Percentiles rank a stretch among this genome's conserved stretches.
phyloP scores from a whole-genome alignment of 441 rosid species.

The Pelargonium citronellum region DNA sequence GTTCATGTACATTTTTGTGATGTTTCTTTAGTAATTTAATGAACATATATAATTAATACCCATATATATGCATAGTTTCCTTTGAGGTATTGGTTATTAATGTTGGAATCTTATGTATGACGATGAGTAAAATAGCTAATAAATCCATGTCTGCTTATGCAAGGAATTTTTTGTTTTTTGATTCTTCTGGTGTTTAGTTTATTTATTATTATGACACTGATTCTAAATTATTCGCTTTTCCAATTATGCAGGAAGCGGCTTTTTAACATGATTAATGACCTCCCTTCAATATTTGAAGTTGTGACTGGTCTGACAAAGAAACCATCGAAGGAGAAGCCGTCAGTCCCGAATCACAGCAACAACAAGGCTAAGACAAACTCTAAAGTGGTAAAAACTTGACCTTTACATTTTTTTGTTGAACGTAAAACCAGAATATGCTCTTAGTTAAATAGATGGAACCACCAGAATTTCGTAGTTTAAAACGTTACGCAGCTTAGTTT shows the following conservation, averaged over 20 bases:
- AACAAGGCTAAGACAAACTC: constrained; percentile 40
- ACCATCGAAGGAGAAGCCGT: constrained; percentile 45
- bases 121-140: too few species aligned
- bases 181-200: background rate
- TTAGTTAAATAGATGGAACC: too few species aligned
- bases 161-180: background rate
- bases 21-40: too few species aligned
- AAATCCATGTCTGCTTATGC: too few species aligned
- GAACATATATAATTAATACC: too few species aligned
- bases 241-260: constrained; percentile 68
- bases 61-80: too few species aligned
- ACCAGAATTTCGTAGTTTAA: too few species aligned
- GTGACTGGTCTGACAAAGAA: constrained; percentile 70
- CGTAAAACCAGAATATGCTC: background rate
- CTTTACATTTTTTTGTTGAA: background rate
- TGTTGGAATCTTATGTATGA: too few species aligned
- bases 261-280: constrained; percentile 80
- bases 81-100: too few species aligned
- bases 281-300: constrained; percentile 77
- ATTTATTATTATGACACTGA: constrained; percentile 11
- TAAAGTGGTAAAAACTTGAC: constrained; percentile 41
- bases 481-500: too few species aligned
- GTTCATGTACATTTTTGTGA: too few species aligned
- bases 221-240: constrained; percentile 1
- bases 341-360: constrained; percentile 50